Conservation (phyloP, 1,284 basidiomycete species). For the Amylostereum areolatum region DNA sequence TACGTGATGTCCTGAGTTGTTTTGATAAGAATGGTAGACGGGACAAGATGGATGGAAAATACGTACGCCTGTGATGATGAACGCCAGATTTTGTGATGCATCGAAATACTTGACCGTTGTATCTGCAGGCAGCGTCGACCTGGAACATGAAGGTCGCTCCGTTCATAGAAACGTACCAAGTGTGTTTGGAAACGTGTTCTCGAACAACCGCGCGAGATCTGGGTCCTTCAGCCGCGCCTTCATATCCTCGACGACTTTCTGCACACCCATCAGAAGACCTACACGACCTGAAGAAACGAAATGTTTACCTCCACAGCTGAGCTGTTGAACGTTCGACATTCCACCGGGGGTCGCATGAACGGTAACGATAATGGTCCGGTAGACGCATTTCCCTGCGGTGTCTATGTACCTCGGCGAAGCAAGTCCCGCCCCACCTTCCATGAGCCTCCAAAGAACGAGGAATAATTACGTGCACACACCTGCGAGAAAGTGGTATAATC, state of each 20-base stretch:
- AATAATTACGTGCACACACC: constrained; percentile 26
- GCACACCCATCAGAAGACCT: not conserved
- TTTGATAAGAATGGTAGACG: not conserved
- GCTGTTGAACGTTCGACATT: constrained; percentile 69
- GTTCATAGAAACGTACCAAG: constrained; percentile 38
- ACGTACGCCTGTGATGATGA: constrained; percentile 68
- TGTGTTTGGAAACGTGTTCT: constrained; percentile 75
- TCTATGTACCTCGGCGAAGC: constrained; percentile 22
- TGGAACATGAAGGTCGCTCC: too few species aligned
- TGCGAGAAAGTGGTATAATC: constrained; percentile 60
- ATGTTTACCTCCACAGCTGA: constrained; percentile 56
- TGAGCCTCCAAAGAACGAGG: not conserved
- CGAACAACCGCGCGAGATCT: constrained; percentile 67
- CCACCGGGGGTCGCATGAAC: constrained; percentile 61
- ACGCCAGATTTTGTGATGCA: constrained; percentile 62
- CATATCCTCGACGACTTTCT: constrained; percentile 70
- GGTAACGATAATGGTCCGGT: constrained; percentile 57
- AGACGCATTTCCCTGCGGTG: constrained; percentile 53
- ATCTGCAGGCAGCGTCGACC: constrained; percentile 31
- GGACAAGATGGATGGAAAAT: not conserved
- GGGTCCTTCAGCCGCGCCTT: constrained; percentile 64
- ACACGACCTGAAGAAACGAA: not conserved
- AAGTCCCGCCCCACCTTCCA: not conserved
- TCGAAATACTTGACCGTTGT: constrained; percentile 72
- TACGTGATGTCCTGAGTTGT: constrained; percentile 59